phyloP scores from a whole-genome alignment of 108 stramenopile genomes.

The Conticribra weissflogii region DNA sequence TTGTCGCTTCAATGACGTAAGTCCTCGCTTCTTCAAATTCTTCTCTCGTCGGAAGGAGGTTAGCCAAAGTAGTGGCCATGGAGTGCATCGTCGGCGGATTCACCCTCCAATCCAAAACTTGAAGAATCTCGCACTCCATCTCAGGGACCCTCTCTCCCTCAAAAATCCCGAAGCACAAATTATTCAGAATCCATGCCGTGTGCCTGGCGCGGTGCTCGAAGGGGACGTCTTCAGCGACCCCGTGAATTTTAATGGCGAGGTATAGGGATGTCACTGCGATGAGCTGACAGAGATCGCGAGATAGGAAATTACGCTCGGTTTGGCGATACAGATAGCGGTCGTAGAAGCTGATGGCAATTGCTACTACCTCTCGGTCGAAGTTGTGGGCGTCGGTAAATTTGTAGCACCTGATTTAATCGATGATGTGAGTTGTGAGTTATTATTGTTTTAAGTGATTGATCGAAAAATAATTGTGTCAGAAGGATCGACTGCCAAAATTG shows the following conservation, averaged over 20 bases:
- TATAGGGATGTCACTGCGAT: slow-evolving; percentile 66
- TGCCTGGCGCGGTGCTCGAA: background rate
- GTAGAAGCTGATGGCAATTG: slow-evolving; percentile 56
- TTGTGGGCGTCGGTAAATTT: slow-evolving; percentile 41
- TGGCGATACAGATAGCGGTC: slow-evolving; percentile 56
- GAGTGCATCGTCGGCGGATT: slow-evolving; percentile 30
- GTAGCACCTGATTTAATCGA: slow-evolving; percentile 18
- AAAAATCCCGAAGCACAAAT: slow-evolving; percentile 8
- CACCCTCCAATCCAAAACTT: slow-evolving; percentile 10
- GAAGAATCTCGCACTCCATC: slow-evolving; percentile 13
- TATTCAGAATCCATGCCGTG: background rate
- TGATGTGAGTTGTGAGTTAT: background rate
- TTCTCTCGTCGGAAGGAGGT: slow-evolving; percentile 10
- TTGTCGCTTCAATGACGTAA: slow-evolving; percentile 22
- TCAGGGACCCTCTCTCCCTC: background rate
- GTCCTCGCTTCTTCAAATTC: background rate
- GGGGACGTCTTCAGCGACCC: slow-evolving; percentile 34
- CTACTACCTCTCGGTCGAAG: slow-evolving; percentile 73
- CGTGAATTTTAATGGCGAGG: slow-evolving; percentile 72
- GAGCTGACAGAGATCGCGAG: slow-evolving; percentile 53
- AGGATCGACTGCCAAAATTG: too few species aligned
- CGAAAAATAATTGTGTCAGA: background rate
- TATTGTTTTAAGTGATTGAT: background rate
- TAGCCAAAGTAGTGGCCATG: slow-evolving; percentile 9
- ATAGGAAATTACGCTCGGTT: slow-evolving; percentile 7